phyloP scores from a whole-genome alignment of 148 eudicot species.

The Nepenthes gracilis region DNA sequence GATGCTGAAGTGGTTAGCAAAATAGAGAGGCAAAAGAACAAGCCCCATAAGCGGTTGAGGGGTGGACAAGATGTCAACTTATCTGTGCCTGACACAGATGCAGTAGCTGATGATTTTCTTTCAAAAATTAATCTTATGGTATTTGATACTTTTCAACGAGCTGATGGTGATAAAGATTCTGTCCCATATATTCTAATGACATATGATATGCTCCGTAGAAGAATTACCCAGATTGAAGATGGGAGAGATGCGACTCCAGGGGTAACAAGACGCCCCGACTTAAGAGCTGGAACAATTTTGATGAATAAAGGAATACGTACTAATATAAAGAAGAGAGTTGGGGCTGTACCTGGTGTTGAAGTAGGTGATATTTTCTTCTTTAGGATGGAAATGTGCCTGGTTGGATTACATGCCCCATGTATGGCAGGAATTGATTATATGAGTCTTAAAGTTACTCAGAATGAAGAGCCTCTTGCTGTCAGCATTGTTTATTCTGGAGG shows the following conservation, averaged over 20 bases:
- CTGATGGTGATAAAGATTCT: constrained; percentile 48
- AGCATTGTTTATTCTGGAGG: constrained; percentile 19
- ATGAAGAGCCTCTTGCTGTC: constrained; percentile 11
- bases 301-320: constrained; percentile 8
- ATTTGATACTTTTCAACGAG: constrained; percentile 26
- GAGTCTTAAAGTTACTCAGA: neutral
- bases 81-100: constrained; percentile 8
- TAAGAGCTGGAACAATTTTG: constrained; percentile 10
- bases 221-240: constrained; percentile 59
- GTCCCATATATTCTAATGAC: constrained; percentile 37
- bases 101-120: constrained; percentile 6
- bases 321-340: constrained; percentile 11
- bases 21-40: no score
- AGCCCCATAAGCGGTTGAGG: no score
- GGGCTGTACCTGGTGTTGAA: constrained; percentile 16
- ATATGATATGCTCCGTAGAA: constrained; percentile 57
- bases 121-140: constrained; percentile 17
- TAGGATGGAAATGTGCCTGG: constrained; percentile 12
- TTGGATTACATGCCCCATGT: constrained; percentile 17
- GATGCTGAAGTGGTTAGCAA: no score
- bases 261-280: constrained; percentile 3
- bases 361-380: constrained; percentile 17
- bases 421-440: constrained; percentile 17
- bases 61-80: no score
- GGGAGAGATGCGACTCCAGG: constrained; percentile 25